phyloP scores from a whole-genome alignment of 768 basidiomycete genomes.

The Cyathus striatus region DNA sequence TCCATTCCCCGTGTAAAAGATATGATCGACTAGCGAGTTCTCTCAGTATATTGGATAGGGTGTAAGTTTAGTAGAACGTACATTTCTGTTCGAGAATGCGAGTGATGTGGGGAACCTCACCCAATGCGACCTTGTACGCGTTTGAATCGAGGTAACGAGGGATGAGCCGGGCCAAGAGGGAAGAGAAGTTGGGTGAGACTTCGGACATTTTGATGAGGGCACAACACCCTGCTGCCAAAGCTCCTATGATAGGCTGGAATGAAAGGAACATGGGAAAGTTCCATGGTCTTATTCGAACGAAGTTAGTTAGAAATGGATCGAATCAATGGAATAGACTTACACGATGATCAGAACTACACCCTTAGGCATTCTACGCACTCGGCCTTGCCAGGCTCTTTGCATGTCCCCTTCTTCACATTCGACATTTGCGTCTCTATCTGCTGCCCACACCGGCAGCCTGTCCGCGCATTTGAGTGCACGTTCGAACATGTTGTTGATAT shows the following conservation, averaged over 20 bases:
- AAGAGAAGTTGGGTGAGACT: slow-evolving; percentile 39
- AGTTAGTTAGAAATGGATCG: background rate
- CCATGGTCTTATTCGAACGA: slow-evolving; percentile 65
- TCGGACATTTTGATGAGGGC: slow-evolving; percentile 68
- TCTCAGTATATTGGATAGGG: background rate
- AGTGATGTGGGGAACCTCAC: slow-evolving; percentile 52
- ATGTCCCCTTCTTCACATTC: slow-evolving; percentile 19
- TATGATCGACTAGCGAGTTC: slow-evolving; percentile 21
- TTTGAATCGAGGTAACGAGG: slow-evolving; percentile 44
- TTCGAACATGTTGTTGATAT: slow-evolving; percentile 39
- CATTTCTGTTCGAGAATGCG: slow-evolving; percentile 45
- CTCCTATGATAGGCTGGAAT: slow-evolving; percentile 59
- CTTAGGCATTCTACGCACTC: slow-evolving; percentile 51
- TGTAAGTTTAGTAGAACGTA: slow-evolving; percentile 10
- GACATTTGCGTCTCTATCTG: too few relatives aligned
- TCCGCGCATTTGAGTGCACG: slow-evolving; percentile 37
- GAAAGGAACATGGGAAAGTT: slow-evolving; percentile 58
- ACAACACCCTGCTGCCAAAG: slow-evolving; percentile 73
- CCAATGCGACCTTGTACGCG: slow-evolving; percentile 52
- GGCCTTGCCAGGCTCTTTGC: slow-evolving; percentile 48
- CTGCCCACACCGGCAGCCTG: slow-evolving; percentile 55
- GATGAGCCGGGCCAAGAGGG: slow-evolving; percentile 47
- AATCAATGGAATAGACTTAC: slow-evolving; percentile 19
- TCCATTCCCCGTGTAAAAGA: slow-evolving; percentile 45
- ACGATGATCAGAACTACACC: slow-evolving; percentile 58